Conservation (phyloP, 441 rosid genomes). For the Brassica balearica region DNA sequence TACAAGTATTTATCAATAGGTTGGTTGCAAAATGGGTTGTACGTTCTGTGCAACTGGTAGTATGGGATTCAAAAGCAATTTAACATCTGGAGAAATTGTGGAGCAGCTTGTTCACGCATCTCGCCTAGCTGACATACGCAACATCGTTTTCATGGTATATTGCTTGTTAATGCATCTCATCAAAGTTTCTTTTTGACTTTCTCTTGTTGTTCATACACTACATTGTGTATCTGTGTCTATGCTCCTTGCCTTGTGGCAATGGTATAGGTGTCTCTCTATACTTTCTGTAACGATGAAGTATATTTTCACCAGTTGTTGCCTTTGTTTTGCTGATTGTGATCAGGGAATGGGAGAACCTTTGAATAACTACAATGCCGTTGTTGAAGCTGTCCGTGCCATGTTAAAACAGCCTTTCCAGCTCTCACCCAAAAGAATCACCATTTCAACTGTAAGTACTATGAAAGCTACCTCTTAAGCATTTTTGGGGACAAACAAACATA, state of each 20-base stretch:
- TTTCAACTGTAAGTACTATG: slow-evolving; percentile 73
- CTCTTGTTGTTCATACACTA: not conserved
- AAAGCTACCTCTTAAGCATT: not conserved
- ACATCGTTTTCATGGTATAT: slow-evolving; percentile 89
- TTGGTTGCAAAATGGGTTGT: slow-evolving; percentile 99
- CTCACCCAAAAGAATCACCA: slow-evolving; percentile 84
- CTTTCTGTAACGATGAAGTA: slow-evolving; percentile 4
- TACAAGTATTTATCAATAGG: slow-evolving; percentile 49
- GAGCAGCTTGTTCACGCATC: slow-evolving; percentile 97
- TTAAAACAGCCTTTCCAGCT: slow-evolving; percentile 79
- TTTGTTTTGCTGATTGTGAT: slow-evolving; percentile 39
- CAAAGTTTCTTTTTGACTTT: not conserved
- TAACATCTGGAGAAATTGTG: slow-evolving; percentile 81
- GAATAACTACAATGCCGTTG: slow-evolving; percentile 75
- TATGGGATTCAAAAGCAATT: slow-evolving; percentile 90
- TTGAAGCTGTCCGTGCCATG: slow-evolving; percentile 85
- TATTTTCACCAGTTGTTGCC: slow-evolving; percentile 14
- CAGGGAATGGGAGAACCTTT: slow-evolving; percentile 99
- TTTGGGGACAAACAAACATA: too few relatives aligned
- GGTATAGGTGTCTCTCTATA: not conserved
- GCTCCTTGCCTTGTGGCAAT: not conserved
- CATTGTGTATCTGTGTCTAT: not conserved
- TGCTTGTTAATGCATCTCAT: not conserved
- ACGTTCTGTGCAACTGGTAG: slow-evolving; percentile 97
- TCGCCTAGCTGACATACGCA: slow-evolving; percentile 72